Evolutionary conservation across 139 green algal genomes (phyloP).

Genomic region (Penium margaritaceum): DNA sequence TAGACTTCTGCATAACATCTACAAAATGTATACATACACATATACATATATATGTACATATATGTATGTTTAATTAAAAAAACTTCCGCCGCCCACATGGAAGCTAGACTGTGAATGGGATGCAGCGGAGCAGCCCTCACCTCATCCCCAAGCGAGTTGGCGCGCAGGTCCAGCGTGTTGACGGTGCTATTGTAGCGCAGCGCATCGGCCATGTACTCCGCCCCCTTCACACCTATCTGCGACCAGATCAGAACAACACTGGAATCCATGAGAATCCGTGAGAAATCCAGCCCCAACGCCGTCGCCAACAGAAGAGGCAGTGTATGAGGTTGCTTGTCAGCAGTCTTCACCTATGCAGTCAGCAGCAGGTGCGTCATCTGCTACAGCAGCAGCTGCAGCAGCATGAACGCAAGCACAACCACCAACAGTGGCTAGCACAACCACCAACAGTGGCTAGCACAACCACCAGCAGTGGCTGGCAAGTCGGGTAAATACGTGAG

Average conservation of each 20-base stretch:
- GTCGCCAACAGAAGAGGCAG: too few species aligned
- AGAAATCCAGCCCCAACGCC: not conserved
- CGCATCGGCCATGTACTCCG: constrained; percentile 45
- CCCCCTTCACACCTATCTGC: constrained; percentile 62
- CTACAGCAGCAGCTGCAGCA: too few species aligned
- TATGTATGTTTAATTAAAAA: too few species aligned
- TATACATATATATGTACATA: too few species aligned
- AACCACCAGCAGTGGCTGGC: not conserved
- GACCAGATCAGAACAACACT: not conserved
- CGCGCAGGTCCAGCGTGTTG: constrained; percentile 75
- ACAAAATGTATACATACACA: too few species aligned
- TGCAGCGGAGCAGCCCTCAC: too few species aligned
- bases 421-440: too few species aligned
- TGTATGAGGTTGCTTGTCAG: not conserved
- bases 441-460: not conserved
- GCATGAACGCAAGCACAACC: too few species aligned
- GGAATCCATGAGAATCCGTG: not conserved
- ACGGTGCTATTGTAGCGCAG: constrained; percentile 52
- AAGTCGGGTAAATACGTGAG: not conserved
- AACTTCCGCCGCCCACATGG: too few species aligned
- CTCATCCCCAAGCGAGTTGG: constrained; percentile 78
- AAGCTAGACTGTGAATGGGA: too few species aligned
- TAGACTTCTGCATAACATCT: too few species aligned
- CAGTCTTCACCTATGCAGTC: not conserved
- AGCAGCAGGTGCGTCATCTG: too few species aligned